Conservation (phyloP, 2,329 filamentous ascomycete genomes). For the Colletotrichum orchidophilum region DNA sequence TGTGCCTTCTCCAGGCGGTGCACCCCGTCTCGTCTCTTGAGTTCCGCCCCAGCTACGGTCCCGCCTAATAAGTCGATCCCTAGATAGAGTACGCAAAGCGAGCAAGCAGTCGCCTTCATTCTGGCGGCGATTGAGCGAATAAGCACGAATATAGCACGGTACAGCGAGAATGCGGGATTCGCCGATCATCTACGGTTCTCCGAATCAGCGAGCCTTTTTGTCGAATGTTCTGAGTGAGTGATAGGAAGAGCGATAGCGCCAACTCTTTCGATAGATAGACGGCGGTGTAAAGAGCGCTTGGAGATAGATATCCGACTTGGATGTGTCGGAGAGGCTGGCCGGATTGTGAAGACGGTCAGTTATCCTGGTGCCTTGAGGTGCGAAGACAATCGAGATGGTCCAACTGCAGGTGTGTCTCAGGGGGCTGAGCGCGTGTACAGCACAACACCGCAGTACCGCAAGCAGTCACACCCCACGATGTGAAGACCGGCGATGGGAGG, state of each 20-base stretch:
- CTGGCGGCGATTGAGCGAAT: not conserved
- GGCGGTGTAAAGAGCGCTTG: not conserved
- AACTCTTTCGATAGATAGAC: not conserved
- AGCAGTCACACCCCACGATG: constrained; percentile 29
- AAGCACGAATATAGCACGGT: not conserved
- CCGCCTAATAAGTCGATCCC: not conserved
- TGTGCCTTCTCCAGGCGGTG: constrained; percentile 43
- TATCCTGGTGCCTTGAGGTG: constrained; percentile 16
- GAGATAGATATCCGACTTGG: not conserved
- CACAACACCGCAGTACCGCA: constrained; percentile 17
- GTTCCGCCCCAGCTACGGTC: constrained; percentile 36
- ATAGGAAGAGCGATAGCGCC: not conserved
- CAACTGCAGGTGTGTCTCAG: constrained; percentile 14
- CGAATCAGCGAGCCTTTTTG: not conserved
- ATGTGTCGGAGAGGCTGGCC: not conserved
- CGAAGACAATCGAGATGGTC: constrained; percentile 23
- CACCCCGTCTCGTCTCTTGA: constrained; percentile 42
- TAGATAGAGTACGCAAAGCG: constrained; percentile 16
- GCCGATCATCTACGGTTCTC: constrained; percentile 13
- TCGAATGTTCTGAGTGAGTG: not conserved
- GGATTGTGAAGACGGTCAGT: constrained; percentile 28
- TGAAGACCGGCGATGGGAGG: constrained; percentile 15
- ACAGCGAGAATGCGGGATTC: not conserved
- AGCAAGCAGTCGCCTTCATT: constrained; percentile 10
- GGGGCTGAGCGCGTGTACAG: constrained; percentile 32